A percentile compares a stretch with the other conserved stretches of the same genome.
Evolutionary conservation across 2,329 filamentous ascomycete species (phyloP).

Genomic region (Colletotrichum noveboracense): DNA sequence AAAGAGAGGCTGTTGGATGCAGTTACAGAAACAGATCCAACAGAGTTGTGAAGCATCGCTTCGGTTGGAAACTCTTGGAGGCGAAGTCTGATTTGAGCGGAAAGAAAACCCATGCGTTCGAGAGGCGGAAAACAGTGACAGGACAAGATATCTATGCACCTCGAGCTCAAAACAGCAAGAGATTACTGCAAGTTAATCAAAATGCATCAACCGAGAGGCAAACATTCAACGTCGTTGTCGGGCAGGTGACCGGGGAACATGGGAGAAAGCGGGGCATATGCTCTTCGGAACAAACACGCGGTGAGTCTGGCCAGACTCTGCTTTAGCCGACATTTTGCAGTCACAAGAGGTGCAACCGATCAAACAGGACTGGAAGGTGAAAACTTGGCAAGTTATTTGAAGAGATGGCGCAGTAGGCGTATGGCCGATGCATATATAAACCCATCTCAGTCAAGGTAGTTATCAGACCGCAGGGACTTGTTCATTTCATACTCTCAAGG

Average conservation of each 20-base stretch:
- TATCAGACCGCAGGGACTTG: background rate
- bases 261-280: background rate
- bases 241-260: background rate
- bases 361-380: accelerated
- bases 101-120: background rate
- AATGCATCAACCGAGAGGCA: background rate
- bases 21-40: background rate
- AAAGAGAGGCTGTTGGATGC: background rate
- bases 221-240: background rate
- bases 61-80: background rate
- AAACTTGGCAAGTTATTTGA: background rate
- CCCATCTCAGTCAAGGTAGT: background rate
- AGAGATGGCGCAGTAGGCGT: background rate
- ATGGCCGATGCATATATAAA: background rate
- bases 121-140: background rate
- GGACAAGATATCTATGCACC: background rate
- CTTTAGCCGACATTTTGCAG: background rate
- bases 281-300: background rate
- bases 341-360: background rate
- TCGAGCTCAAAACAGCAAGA: background rate
- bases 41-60: background rate
- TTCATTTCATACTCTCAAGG: background rate
- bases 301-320: background rate
- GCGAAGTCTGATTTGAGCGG: background rate
- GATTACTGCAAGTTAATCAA: background rate